Conservation (phyloP, 306 rosid species). For the Malus sieversii region DNA sequence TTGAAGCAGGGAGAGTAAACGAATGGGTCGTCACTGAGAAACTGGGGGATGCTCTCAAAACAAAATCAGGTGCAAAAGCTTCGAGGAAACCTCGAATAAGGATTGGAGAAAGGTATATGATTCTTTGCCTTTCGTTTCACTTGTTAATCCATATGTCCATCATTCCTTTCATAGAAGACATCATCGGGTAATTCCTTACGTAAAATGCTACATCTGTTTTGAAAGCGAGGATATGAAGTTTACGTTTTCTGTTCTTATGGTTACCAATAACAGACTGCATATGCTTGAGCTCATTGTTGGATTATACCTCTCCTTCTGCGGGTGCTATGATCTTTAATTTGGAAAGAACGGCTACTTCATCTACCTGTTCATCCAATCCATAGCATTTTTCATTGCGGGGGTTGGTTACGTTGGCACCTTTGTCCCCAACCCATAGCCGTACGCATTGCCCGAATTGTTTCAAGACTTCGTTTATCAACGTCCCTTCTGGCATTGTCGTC, state of each 20-base stretch:
- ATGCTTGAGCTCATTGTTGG: slow-evolving; percentile 67
- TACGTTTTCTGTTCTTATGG: slow-evolving; percentile 14
- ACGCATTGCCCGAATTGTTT: background rate
- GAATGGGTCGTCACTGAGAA: slow-evolving; percentile 97
- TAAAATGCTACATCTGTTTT: background rate
- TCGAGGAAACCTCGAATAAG: slow-evolving; percentile 41
- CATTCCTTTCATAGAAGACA: background rate
- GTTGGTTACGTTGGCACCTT: slow-evolving; percentile 76
- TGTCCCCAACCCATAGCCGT: slow-evolving; percentile 49
- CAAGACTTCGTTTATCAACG: background rate
- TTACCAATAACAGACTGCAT: slow-evolving; percentile 50
- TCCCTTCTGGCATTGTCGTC: slow-evolving; percentile 2
- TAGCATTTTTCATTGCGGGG: slow-evolving; percentile 85
- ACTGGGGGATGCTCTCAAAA: slow-evolving; percentile 82
- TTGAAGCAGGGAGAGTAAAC: slow-evolving; percentile 76
- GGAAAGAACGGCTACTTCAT: slow-evolving; percentile 75
- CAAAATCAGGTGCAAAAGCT: slow-evolving; percentile 49
- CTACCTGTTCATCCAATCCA: slow-evolving; percentile 72
- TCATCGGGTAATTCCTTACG: background rate
- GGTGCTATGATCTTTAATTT: slow-evolving; percentile 63
- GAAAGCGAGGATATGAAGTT: background rate
- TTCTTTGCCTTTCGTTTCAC: background rate
- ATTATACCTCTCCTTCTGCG: slow-evolving; percentile 67
- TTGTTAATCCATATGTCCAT: background rate
- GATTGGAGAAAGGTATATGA: slow-evolving; percentile 52